Evolutionary conservation across 371 early-diverging fungal species (phyloP).

Genomic region (Smittium mucronatum): DNA sequence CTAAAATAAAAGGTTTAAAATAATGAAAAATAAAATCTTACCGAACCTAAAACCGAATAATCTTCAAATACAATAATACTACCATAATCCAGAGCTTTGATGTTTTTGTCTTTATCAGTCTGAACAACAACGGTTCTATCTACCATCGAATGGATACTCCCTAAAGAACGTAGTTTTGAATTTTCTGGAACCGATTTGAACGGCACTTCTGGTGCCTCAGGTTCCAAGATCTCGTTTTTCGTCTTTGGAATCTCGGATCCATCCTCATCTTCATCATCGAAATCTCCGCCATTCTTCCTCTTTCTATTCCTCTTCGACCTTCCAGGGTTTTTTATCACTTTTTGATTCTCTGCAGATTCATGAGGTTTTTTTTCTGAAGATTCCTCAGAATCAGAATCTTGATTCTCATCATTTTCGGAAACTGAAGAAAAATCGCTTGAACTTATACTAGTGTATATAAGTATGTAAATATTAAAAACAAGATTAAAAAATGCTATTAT

Average conservation of each 20-base stretch:
- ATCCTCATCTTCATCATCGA: slow-evolving; percentile 8
- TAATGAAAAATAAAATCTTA: not conserved
- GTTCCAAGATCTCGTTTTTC: slow-evolving; percentile 51
- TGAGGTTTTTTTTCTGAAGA: too few species aligned
- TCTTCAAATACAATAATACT: slow-evolving; percentile 56
- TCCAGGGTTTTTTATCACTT: too few species aligned
- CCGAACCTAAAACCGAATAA: slow-evolving; percentile 43
- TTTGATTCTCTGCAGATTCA: too few species aligned
- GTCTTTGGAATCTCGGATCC: slow-evolving; percentile 1
- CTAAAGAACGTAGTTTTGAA: slow-evolving; percentile 42
- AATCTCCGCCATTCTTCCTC: too few species aligned
- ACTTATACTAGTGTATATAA: too few species aligned
- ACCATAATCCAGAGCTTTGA: slow-evolving; percentile 60
- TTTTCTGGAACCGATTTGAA: slow-evolving; percentile 38
- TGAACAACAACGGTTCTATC: slow-evolving; percentile 62
- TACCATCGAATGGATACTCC: slow-evolving; percentile 53
- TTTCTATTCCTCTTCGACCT: too few species aligned
- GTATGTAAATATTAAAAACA: too few species aligned
- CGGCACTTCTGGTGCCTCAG: slow-evolving; percentile 31
- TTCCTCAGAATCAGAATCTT: too few species aligned
- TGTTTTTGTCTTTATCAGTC: slow-evolving; percentile 24
- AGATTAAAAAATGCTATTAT: too few species aligned
- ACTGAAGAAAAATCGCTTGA: too few species aligned
- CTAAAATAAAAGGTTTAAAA: not conserved
- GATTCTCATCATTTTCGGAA: too few species aligned